Base-by-base conservation (phyloP, 169 alveolate species). In the Eimeria acervulina region DNA sequence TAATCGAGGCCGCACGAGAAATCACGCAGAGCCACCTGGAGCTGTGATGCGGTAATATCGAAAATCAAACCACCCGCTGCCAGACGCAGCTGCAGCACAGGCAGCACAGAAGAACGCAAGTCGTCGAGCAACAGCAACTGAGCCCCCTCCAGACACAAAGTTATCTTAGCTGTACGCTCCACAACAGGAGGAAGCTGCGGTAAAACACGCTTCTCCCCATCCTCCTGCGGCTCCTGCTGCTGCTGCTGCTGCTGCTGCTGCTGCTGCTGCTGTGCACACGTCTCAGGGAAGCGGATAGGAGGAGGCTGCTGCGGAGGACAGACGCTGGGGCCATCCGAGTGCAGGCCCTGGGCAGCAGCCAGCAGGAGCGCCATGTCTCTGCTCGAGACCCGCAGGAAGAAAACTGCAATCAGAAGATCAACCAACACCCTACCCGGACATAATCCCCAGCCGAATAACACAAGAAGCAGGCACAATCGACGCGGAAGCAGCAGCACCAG, bases 121-220 rank as follows among this genome's bases (percentile, higher is more conserved):
- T 98, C 98, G 81, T 98, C 98, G 51, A 97, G 96, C 95, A 98
- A 97, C 21, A 97, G 94, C 89, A 97, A 66, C 81, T 97, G 97
- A 40, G 97, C 97, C 33, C 98, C 98, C 88, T 97, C 96, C 8
- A 98, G 59, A 28, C 90, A 36, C 90, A 93, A 52, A 44, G 90
- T 61, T 33, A 93, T 85, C 94, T 83, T 61, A 42, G 90, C 76
- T 1, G 89, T 78, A 33, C 93, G 63, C 44, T 72, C 78, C 70
- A 93, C 96, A 19, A 55, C 23, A 0, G 66, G 52, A n/a, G 94
- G 84, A 15, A 42, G 81, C 28, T 33, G 47, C 92, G 28, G 92
- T 33, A 8, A 63, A 13, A 70, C 81, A 12, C 80, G 63, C 61
- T 21, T 76, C 42, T 26, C 80, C 81, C 6, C 33, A 47, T 23